phyloP scores from a whole-genome alignment of 2,329 filamentous ascomycete species.

The Leptographium galeiforme region DNA sequence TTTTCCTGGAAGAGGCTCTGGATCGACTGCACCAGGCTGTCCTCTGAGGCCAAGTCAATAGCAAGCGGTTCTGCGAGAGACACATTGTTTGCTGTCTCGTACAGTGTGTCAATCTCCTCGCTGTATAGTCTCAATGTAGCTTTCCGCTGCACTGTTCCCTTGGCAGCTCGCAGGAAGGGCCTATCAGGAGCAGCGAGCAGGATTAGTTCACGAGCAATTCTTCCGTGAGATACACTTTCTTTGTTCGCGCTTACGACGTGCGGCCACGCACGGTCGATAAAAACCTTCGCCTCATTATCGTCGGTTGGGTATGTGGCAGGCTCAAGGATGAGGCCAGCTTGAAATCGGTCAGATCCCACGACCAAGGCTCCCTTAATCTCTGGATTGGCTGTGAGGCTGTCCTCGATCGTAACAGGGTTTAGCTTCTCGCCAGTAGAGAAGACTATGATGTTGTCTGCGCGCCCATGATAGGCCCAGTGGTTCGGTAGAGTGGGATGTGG shows the following conservation, averaged over 20 bases:
- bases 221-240: conserved; percentile 30
- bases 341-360: conserved; percentile 30
- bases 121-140: conserved; percentile 18
- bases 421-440: conserved; percentile 38
- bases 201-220: conserved; percentile 26
- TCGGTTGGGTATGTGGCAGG: conserved; percentile 12
- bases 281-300: conserved; percentile 4
- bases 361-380: conserved; percentile 28
- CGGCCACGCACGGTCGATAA: conserved; percentile 31
- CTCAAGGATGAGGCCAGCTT: conserved; percentile 34
- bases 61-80: background rate
- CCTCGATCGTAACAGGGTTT: conserved; percentile 32
- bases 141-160: conserved; percentile 31
- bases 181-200: conserved; percentile 23
- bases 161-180: conserved; percentile 29
- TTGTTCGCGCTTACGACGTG: conserved; percentile 27
- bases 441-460: conserved; percentile 33
- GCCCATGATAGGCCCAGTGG: conserved; percentile 22
- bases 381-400: conserved; percentile 23
- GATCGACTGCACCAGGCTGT: conserved; percentile 19
- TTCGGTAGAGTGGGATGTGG: conserved; percentile 23
- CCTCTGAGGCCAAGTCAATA: conserved; percentile 15
- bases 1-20: conserved; percentile 16
- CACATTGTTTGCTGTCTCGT: background rate
- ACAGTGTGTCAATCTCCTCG: background rate